A percentile compares a stretch with the other conserved stretches of the same genome.
Evolutionary conservation across 1,284 basidiomycete species (phyloP).

Genomic region (Cutaneotrichosporon cavernicola): DNA sequence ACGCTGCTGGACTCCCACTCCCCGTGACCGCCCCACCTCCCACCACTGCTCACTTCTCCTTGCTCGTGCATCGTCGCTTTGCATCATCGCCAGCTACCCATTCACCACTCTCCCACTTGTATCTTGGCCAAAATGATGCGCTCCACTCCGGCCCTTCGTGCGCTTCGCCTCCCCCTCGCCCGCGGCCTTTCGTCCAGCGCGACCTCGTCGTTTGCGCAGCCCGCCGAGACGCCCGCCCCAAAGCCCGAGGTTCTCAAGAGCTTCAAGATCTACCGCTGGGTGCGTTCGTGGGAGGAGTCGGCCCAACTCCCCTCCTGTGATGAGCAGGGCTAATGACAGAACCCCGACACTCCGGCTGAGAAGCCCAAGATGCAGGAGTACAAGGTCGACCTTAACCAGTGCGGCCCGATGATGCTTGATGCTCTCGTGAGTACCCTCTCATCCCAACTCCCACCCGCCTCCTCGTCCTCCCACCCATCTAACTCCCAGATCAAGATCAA

Average conservation of each 20-base stretch:
- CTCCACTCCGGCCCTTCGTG: slow-evolving; percentile 25
- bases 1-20: neutral
- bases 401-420: slow-evolving; percentile 87
- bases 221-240: slow-evolving; percentile 24
- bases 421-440: slow-evolving; percentile 46
- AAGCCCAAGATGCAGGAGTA: slow-evolving; percentile 92
- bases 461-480: neutral
- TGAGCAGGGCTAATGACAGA: slow-evolving; percentile 59
- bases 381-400: slow-evolving; percentile 88
- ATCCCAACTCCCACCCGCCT: neutral
- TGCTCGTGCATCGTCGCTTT: neutral
- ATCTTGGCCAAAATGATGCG: slow-evolving; percentile 23
- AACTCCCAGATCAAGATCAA: slow-evolving; percentile 91
- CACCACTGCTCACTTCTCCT: slow-evolving; percentile 8
- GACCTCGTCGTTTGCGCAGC: slow-evolving; percentile 36
- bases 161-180: slow-evolving; percentile 23
- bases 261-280: slow-evolving; percentile 97
- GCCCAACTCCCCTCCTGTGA: neutral
- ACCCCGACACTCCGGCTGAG: slow-evolving; percentile 89
- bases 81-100: neutral
- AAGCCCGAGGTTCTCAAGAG: slow-evolving; percentile 64
- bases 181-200: slow-evolving; percentile 41
- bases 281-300: slow-evolving; percentile 49
- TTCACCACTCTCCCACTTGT: slow-evolving; percentile 14
- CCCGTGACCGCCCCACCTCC: slow-evolving; percentile 1